Evolutionary conservation across 83 land plant genomes (phyloP), one percentile per base, ranked within the genome.

Genomic region (Picea abies): DNA sequence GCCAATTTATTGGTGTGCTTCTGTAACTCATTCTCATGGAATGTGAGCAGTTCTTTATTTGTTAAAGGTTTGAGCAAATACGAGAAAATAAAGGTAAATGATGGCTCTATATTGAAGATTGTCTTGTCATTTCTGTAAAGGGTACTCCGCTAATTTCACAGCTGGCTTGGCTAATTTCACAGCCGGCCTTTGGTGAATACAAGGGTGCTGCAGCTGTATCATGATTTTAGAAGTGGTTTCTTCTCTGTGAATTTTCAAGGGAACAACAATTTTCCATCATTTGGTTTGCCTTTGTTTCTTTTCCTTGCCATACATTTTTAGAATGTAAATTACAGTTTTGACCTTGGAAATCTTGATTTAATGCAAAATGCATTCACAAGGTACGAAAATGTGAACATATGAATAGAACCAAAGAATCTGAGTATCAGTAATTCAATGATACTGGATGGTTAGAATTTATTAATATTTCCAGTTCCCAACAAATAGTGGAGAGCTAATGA

Each of bases 121-220:
- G 17, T 73, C 77, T 73, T 73, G 77, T 73, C 77, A 73, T 73
- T 73, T 73, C 77, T 73, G 56, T 44, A 70, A 73, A 73, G 77
- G 47, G 58, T 44, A 73, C 77, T 73, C 16, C 20, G 76, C 22
- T 72, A 72, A 44, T 39, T 44, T 47, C 26, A 44, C 25, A 20
- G 44, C 52, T 22, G 44, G 56, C 76, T 72, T 22, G 56, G 58
- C 23, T 73, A 73, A 73, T 41, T 73, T 47, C 58, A 47, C 26
- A 10, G 47, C 56, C 52, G 19, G 77, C 76, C 56, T 47, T 11
- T 73, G 77, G 47, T 73, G 77, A 73, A 73, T 49, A 73, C 77
- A 47, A 39, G 58, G 77, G 58, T 44, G 77, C 58, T 44, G 23
- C 77, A 73, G 56, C 77, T 44, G 56, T 73, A 44, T 73, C 25